Base-by-base conservation (phyloP, 2,329 filamentous ascomycete species). In the Chaetomium globosum region DNA sequence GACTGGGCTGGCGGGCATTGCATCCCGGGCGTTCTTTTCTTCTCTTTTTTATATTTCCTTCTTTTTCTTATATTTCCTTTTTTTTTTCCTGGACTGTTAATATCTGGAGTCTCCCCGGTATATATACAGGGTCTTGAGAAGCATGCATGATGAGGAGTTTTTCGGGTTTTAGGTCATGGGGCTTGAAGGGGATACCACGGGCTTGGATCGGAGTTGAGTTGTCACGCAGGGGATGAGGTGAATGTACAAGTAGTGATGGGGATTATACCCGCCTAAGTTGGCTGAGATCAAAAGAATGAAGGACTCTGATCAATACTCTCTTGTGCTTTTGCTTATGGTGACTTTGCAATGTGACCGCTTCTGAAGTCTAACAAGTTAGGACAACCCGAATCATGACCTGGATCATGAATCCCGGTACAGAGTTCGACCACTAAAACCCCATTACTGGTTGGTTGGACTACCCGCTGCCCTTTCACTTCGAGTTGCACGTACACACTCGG, bases 101-200 rank as follows among this genome's bases (percentile, higher is more conserved):
- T 63, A 59, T 60, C 53, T 56, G 30, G 53, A 23, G 31, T 56
- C 53, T 56, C 53, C 53, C 53, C 31, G 53, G 53, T 56, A 39
- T 39, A 49, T 36, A 36, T 57, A 46, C 21, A 52, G 59, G 48
- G 43, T 60, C 57, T 64, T 9, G 61, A 65, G 52, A 64, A 62
- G 55, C 65, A 65, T 67, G 65, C 65, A 67, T 67, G 39, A 60
- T 57, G 60, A 19, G 65, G 62, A 65, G 62, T 67, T 67, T 67
- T 61, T 55, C n/a, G 51, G 64, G 49, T 10, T 53, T 19, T 57
- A 31, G 64, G 51, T 31, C n/a, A 55, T 43, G 21, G 33, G 21
- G 46, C 31, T 49, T 39, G 55, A 48, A 48, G 46, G 54, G 62
- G 55, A 67, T 67, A 67, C 62, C 65, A 67, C 46, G 61, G 65